phyloP scores from a whole-genome alignment of 495 filamentous ascomycete species.

The Terfezia boudieri region DNA sequence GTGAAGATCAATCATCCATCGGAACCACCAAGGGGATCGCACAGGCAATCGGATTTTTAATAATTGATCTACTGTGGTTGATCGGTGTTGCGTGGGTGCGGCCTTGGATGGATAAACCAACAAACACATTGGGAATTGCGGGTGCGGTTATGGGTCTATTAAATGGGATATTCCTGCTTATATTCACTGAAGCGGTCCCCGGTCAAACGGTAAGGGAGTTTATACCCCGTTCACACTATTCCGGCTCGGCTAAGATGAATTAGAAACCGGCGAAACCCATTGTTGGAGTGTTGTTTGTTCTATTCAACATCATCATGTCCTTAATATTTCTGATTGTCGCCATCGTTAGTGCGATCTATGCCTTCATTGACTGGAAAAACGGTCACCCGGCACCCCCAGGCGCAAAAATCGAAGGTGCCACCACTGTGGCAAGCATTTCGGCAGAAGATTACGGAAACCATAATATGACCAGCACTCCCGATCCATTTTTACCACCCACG shows the following conservation, averaged over 20 bases:
- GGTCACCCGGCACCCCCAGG: not conserved
- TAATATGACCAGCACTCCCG: not conserved
- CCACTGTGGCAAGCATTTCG: not conserved
- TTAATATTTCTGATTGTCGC: not conserved
- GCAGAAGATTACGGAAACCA: not conserved
- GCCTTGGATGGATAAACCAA: constrained; percentile 97
- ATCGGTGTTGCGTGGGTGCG: constrained; percentile 56
- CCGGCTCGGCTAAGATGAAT: not conserved
- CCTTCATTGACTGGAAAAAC: not conserved
- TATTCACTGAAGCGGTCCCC: constrained; percentile 32
- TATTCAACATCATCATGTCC: not conserved
- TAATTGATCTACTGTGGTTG: constrained; percentile 61
- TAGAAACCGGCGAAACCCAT: not conserved
- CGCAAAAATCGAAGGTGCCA: not conserved
- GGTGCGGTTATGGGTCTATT: constrained; percentile 70
- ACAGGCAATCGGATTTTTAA: constrained; percentile 58
- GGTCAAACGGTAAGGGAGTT: not conserved
- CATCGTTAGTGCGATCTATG: not conserved
- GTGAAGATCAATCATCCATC: constrained; percentile 23
- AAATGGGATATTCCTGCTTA: constrained; percentile 58
- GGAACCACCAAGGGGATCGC: constrained; percentile 42
- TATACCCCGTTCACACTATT: not conserved
- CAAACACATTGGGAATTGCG: constrained; percentile 80
- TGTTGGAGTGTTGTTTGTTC: not conserved
- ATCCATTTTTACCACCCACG: not conserved